These are phyloP conservation scores for Diaporthe humulicola DNA, from an alignment of 2,329 filamentous ascomycete species.

Conservation along the genomic window DNA sequence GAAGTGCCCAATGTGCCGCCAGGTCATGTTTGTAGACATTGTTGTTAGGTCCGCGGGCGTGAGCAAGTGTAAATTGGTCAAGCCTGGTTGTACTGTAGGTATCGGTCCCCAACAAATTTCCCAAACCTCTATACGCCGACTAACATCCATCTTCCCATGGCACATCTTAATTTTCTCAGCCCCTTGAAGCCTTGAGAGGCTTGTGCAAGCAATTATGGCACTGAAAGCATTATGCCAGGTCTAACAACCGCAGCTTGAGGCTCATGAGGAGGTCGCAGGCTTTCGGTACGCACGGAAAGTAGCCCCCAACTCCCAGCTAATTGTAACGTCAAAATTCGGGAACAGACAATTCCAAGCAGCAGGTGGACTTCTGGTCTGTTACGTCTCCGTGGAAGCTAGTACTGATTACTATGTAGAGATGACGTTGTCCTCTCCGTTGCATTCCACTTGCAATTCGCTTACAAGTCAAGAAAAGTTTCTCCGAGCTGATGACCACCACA, in stretches of 20 bases:
- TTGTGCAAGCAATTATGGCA: neutral
- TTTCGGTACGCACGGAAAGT: neutral
- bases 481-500: neutral
- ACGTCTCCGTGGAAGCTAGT: neutral
- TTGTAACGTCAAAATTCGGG: too few relatives aligned
- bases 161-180: neutral
- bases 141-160: too few relatives aligned
- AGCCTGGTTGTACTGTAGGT: neutral
- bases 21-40: too few relatives aligned
- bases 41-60: too few relatives aligned
- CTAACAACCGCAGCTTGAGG: neutral
- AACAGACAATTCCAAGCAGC: neutral
- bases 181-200: neutral
- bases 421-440: neutral
- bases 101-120: neutral
- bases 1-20: too few relatives aligned
- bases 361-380: neutral
- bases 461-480: neutral
- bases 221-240: too few relatives aligned
- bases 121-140: neutral
- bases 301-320: neutral
- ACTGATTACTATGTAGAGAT: neutral
- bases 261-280: neutral
- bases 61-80: neutral
- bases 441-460: neutral